Conservation (phyloP, 495 filamentous ascomycete species). For the Penicillium atrosanguineum region DNA sequence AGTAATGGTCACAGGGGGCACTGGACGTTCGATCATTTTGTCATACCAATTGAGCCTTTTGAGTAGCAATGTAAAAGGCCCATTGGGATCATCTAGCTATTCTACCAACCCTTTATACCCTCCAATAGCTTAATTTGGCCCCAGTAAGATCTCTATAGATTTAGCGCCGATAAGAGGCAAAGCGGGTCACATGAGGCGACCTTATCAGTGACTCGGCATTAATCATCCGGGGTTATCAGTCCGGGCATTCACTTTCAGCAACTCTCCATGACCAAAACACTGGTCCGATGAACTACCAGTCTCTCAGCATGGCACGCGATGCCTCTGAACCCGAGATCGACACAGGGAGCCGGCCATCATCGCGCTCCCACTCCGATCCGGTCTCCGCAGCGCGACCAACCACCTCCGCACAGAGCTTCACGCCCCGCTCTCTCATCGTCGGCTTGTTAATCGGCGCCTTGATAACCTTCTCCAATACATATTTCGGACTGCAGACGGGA, state of each 20-base stretch:
- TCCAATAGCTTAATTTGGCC: neutral
- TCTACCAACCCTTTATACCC: no score
- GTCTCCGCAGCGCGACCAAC: conserved; percentile 7
- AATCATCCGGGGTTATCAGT: conserved; percentile 14
- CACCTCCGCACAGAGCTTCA: conserved; percentile 62
- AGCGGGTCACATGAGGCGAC: conserved; percentile 5
- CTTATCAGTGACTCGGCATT: conserved; percentile 25
- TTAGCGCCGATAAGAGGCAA: neutral
- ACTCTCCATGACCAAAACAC: conserved; percentile 11
- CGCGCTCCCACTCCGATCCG: conserved; percentile 3
- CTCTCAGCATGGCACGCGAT: conserved; percentile 34
- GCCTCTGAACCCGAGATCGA: conserved; percentile 12
- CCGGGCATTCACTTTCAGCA: neutral
- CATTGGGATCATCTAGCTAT: no score
- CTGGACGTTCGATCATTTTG: no score
- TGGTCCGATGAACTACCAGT: conserved; percentile 39
- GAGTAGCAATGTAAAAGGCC: no score
- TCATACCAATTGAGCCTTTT: no score
- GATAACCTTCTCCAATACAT: conserved; percentile 95
- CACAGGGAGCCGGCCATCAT: conserved; percentile 7
- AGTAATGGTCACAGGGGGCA: no score
- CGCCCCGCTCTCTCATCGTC: conserved; percentile 72
- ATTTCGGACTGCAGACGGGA: conserved; percentile 96
- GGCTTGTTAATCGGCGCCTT: conserved; percentile 82
- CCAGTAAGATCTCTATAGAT: neutral